phyloP scores from a whole-genome alignment of 345 rosid genomes.

The Camelina neglecta region DNA sequence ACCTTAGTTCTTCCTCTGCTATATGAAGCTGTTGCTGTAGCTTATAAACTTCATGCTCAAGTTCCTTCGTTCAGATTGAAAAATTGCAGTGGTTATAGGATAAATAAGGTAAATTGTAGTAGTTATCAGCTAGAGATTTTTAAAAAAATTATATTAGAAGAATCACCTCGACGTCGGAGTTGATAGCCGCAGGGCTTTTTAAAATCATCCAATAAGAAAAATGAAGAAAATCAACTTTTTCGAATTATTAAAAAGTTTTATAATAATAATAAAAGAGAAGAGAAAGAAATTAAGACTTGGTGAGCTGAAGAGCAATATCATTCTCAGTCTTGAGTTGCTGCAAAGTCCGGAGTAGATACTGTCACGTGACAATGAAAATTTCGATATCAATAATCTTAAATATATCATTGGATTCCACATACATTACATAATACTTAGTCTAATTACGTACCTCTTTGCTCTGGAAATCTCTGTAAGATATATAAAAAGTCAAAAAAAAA shows the following conservation, averaged over 20 bases:
- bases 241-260: not conserved
- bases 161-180: slow-evolving; percentile 64
- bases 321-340: slow-evolving; percentile 67
- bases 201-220: slow-evolving; percentile 8
- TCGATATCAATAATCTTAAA: not conserved
- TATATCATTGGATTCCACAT: not conserved
- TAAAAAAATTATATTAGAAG: not conserved
- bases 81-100: not conserved
- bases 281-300: slow-evolving; percentile 50
- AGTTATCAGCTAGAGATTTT: not conserved
- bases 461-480: slow-evolving; percentile 51
- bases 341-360: slow-evolving; percentile 64
- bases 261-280: not conserved
- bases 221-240: slow-evolving; percentile 3
- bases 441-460: slow-evolving; percentile 56
- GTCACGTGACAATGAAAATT: slow-evolving; percentile 27
- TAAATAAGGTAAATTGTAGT: no score
- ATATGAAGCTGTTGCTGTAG: slow-evolving; percentile 71
- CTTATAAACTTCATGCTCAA: slow-evolving; percentile 62
- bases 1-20: slow-evolving; percentile 76
- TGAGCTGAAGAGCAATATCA: slow-evolving; percentile 66
- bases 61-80: slow-evolving; percentile 47
- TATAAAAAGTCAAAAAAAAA: slow-evolving; percentile 17
- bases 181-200: slow-evolving; percentile 59
- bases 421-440: slow-evolving; percentile 17